Evolutionary conservation across 176 grass and related monocot genomes (phyloP).

Genomic region (Oryza punctata): DNA sequence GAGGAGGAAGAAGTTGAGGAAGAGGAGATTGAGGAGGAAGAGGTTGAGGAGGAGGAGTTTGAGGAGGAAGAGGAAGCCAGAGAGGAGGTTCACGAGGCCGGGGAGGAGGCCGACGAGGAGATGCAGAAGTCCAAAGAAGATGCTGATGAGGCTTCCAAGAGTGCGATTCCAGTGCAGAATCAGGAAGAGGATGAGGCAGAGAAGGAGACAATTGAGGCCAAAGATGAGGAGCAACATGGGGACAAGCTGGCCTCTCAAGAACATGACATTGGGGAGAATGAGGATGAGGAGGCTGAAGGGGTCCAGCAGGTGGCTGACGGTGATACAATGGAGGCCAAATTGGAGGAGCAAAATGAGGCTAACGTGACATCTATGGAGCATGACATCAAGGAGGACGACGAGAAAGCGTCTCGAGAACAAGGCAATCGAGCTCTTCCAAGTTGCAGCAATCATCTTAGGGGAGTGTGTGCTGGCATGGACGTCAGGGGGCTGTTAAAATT

Average conservation of each 20-base stretch:
- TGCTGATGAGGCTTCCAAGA: neutral
- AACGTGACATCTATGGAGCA: neutral
- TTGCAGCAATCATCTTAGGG: neutral
- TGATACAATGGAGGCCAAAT: too few species aligned
- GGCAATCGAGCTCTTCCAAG: neutral
- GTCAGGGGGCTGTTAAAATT: constrained; percentile 14
- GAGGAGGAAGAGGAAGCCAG: neutral
- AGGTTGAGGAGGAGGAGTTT: neutral
- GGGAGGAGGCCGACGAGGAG: neutral
- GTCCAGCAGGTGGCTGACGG: too few species aligned
- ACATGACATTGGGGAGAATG: neutral
- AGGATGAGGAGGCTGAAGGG: neutral
- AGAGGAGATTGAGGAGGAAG: neutral
- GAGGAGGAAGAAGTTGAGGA: neutral
- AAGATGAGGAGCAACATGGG: too few species aligned
- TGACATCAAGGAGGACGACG: neutral
- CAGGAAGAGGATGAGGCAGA: neutral
- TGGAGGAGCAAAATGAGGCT: neutral
- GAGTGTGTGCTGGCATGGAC: constrained; percentile 35
- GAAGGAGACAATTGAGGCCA: too few species aligned
- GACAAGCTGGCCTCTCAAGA: neutral
- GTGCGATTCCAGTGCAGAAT: neutral
- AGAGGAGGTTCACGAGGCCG: neutral
- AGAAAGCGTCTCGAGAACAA: neutral
- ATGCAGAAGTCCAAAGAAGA: neutral